phyloP scores from a whole-genome alignment of 2,329 filamentous ascomycete species.

The Emmonsiellopsis sp. region DNA sequence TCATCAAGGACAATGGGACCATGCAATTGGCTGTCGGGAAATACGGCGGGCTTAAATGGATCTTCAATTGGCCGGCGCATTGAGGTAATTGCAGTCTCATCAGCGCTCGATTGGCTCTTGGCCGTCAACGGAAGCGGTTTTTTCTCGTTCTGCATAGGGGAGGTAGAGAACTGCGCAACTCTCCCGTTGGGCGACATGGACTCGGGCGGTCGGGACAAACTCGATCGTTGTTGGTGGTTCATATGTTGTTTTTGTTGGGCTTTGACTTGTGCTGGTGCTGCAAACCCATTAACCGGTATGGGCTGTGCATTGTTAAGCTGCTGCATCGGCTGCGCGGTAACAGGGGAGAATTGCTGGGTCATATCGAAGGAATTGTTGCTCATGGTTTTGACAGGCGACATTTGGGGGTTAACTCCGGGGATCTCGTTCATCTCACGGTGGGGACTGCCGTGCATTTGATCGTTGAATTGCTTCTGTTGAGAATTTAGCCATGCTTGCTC shows the following conservation, averaged over 20 bases:
- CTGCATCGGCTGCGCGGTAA: conserved; percentile 14
- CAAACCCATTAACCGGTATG: conserved; percentile 29
- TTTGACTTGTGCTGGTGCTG: conserved; percentile 27
- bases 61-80: conserved; percentile 19
- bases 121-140: conserved; percentile 10
- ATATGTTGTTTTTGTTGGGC: conserved; percentile 20
- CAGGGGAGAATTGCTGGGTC: conserved; percentile 16
- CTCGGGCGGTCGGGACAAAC: conserved; percentile 18
- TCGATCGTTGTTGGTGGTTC: conserved; percentile 17
- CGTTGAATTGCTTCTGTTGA: conserved; percentile 35
- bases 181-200: conserved; percentile 15
- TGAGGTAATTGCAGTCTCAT: conserved; percentile 4
- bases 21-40: conserved; percentile 46
- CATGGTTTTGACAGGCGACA: conserved; percentile 36
- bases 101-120: conserved; percentile 10
- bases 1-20: conserved; percentile 65
- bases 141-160: conserved; percentile 11
- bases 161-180: conserved; percentile 5
- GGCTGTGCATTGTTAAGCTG: conserved; percentile 21
- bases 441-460: conserved; percentile 32
- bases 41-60: conserved; percentile 37
- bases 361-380: conserved; percentile 8
- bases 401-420: conserved; percentile 35
- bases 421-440: conserved; percentile 29
- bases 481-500: conserved; percentile 46